Conservation (phyloP, 1,139 yeast species). For the Geotrichum histeridarum region DNA sequence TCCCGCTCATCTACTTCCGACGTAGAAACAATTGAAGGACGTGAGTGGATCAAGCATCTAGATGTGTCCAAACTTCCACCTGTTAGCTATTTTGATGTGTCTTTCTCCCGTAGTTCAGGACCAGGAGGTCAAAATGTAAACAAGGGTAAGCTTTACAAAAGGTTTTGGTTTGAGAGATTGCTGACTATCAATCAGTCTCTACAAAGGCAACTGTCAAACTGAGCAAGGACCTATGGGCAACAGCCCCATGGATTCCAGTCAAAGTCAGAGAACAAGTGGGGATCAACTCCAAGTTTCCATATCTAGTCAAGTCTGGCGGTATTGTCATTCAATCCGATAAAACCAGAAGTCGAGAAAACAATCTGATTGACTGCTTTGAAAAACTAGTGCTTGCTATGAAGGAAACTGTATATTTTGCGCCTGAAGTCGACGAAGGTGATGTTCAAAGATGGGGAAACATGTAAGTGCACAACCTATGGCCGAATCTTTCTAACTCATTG, state of each 20-base stretch:
- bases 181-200: slow-evolving; percentile 23
- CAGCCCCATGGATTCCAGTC: slow-evolving; percentile 60
- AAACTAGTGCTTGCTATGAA: slow-evolving; percentile 55
- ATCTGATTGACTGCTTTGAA: slow-evolving; percentile 54
- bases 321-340: slow-evolving; percentile 59
- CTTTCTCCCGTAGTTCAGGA: slow-evolving; percentile 75
- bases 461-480: slow-evolving; percentile 1
- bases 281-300: slow-evolving; percentile 42
- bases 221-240: slow-evolving; percentile 45
- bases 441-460: slow-evolving; percentile 53
- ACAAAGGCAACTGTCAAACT: slow-evolving; percentile 69
- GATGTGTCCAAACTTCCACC: slow-evolving; percentile 44
- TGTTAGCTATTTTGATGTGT: slow-evolving; percentile 44
- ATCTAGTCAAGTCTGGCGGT: slow-evolving; percentile 52
- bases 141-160: slow-evolving; percentile 37
- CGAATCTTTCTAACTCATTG: neutral
- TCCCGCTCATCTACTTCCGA: no score
- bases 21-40: neutral
- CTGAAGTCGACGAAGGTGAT: slow-evolving; percentile 49
- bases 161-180: neutral
- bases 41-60: slow-evolving; percentile 45
- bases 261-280: slow-evolving; percentile 38
- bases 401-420: slow-evolving; percentile 45
- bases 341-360: slow-evolving; percentile 54
- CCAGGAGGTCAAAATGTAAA: slow-evolving; percentile 96